Conservation (phyloP, 176 grass and related monocot genomes). For the Zizania latifolia region DNA sequence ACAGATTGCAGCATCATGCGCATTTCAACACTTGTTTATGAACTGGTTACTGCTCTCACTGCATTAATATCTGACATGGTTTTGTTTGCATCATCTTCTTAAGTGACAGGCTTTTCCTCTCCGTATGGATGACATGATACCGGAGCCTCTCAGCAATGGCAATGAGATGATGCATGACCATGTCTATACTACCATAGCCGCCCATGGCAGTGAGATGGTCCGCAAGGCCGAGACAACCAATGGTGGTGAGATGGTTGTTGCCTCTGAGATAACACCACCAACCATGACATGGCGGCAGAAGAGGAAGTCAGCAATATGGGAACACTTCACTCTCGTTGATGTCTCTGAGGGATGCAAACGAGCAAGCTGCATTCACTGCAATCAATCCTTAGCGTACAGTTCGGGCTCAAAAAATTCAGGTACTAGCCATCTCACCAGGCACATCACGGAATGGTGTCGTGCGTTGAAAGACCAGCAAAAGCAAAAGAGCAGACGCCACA, state of each 20-base stretch:
- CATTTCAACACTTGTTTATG: not conserved
- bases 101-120: not conserved
- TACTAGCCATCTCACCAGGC: constrained; percentile 46
- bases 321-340: constrained; percentile 40
- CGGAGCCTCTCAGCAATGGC: not conserved
- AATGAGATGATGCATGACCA: not conserved
- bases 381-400: constrained; percentile 44
- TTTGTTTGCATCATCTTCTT: not conserved
- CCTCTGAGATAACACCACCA: constrained; percentile 6
- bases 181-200: not conserved
- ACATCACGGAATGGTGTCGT: constrained; percentile 38
- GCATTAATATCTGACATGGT: not conserved
- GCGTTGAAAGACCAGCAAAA: constrained; percentile 26
- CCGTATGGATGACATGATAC: not conserved
- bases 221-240: not conserved
- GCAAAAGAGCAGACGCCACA: constrained; percentile 24
- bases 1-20: not conserved
- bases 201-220: not conserved
- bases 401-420: constrained; percentile 42
- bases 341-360: constrained; percentile 26
- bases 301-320: constrained; percentile 46
- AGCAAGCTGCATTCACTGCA: constrained; percentile 51
- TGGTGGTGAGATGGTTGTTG: not conserved
- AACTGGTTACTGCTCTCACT: not conserved
- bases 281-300: not conserved